These are phyloP conservation scores for Cercospora canescens DNA, from an alignment of 2,329 filamentous ascomycete species.

Conservation along the genomic window DNA sequence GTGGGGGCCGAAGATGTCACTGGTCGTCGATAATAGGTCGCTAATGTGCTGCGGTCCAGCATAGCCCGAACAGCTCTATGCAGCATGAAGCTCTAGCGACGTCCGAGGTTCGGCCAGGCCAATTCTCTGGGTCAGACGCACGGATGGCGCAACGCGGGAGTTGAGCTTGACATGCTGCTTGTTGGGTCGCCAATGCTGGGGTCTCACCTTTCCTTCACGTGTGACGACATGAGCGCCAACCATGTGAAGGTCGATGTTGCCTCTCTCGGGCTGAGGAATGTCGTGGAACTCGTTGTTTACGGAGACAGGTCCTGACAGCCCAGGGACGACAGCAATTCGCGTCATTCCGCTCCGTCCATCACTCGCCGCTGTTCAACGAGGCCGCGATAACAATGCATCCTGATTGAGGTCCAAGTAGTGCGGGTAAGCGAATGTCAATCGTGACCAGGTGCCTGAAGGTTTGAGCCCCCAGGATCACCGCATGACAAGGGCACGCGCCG, in stretches of 20 bases:
- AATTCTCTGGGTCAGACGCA: not conserved
- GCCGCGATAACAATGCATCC: not conserved
- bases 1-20: not conserved
- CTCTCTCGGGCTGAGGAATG: not conserved
- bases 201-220: not conserved
- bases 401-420: not conserved
- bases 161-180: not conserved
- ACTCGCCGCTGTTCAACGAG: too few species aligned
- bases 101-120: not conserved
- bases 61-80: too few species aligned
- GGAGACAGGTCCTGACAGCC: not conserved
- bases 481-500: not conserved
- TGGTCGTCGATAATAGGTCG: not conserved
- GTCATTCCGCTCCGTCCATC: too few species aligned
- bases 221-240: not conserved
- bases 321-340: too few species aligned
- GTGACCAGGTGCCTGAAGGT: not conserved
- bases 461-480: not conserved
- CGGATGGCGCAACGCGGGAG: not conserved
- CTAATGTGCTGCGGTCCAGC: not conserved
- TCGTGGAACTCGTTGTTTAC: not conserved
- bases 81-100: not conserved
- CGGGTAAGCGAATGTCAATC: not conserved
- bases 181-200: not conserved
- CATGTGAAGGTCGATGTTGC: not conserved